These are phyloP conservation scores for Rhodotorula sp. DNA, from an alignment of 1,284 basidiomycete genomes.

Conservation along the genomic window DNA sequence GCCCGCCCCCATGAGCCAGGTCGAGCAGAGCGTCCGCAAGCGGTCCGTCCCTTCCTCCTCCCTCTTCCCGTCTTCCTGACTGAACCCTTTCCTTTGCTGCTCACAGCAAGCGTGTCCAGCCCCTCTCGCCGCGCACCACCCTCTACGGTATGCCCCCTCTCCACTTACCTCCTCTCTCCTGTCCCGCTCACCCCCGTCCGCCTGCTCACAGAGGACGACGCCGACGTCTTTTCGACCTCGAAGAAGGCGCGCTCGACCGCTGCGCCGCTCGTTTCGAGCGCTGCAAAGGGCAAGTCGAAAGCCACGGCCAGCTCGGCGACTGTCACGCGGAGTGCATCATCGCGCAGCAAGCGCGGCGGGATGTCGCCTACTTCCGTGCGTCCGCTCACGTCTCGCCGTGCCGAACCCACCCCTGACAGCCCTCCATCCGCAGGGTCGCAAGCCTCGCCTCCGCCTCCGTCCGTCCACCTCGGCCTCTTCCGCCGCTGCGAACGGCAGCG, in stretches of 20 bases:
- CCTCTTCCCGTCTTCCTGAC: not conserved
- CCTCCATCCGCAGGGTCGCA: not conserved
- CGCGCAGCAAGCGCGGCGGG: not conserved
- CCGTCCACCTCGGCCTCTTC: slow-evolving; percentile 1
- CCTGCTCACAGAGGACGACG: not conserved
- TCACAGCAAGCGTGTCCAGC: slow-evolving; percentile 19
- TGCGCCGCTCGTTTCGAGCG: not conserved
- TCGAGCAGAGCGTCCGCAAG: slow-evolving; percentile 22
- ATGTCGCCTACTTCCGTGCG: not conserved
- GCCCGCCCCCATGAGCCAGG: slow-evolving; percentile 11
- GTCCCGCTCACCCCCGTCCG: not conserved
- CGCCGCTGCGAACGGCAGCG: not conserved
- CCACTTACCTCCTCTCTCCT: not conserved
- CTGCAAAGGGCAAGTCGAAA: not conserved
- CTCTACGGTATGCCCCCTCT: not conserved
- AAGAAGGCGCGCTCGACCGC: slow-evolving; percentile 16
- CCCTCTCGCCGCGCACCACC: slow-evolving; percentile 7
- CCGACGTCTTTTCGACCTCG: slow-evolving; percentile 1
- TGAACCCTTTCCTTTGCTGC: not conserved
- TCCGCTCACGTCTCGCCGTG: not conserved
- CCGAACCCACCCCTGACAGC: not conserved
- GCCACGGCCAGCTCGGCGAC: not conserved
- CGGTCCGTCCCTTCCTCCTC: slow-evolving; percentile 1
- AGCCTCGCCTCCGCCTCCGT: slow-evolving; percentile 10
- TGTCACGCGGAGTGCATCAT: not conserved